These are phyloP conservation scores for Fagopyrum tataricum DNA, from an alignment of 148 eudicot species.

Conservation along the genomic window DNA sequence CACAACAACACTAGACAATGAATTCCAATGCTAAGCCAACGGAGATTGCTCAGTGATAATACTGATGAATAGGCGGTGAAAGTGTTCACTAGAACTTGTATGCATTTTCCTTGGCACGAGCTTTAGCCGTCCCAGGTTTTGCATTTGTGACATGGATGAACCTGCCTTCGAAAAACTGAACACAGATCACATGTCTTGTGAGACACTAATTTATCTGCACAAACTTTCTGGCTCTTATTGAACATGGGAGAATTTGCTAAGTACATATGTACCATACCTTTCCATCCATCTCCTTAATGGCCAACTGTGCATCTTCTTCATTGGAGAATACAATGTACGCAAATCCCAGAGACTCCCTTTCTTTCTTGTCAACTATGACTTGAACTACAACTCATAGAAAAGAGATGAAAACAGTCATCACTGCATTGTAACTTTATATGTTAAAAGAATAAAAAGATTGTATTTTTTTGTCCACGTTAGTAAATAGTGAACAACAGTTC, in stretches of 20 bases:
- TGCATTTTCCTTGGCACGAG: conserved; percentile 12
- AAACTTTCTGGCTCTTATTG: not conserved
- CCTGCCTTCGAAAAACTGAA: conserved; percentile 34
- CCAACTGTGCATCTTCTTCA: conserved; percentile 26
- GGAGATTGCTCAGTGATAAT: not conserved
- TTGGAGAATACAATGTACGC: conserved; percentile 28
- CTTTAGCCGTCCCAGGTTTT: conserved; percentile 23
- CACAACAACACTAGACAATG: not conserved
- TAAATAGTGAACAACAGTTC: not conserved
- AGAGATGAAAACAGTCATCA: not conserved
- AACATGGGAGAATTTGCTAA: not conserved
- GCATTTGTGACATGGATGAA: conserved; percentile 27
- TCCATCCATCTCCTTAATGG: conserved; percentile 36
- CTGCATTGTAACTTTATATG: not conserved
- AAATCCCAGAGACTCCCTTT: conserved; percentile 31
- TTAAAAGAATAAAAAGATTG: not conserved
- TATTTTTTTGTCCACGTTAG: not conserved
- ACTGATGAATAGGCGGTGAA: not conserved
- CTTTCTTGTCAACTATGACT: conserved; percentile 25
- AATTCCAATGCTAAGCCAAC: not conserved
- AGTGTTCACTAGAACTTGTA: conserved; percentile 10
- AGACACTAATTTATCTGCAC: conserved; percentile 2
- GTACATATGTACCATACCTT: conserved; percentile 17
- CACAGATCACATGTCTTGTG: not conserved
- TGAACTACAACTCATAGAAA: conserved; percentile 21